A percentile compares a stretch with the other conserved stretches of the same genome.
Conservation (phyloP, 129 eudicot species). For the Flaveria brownii region DNA sequence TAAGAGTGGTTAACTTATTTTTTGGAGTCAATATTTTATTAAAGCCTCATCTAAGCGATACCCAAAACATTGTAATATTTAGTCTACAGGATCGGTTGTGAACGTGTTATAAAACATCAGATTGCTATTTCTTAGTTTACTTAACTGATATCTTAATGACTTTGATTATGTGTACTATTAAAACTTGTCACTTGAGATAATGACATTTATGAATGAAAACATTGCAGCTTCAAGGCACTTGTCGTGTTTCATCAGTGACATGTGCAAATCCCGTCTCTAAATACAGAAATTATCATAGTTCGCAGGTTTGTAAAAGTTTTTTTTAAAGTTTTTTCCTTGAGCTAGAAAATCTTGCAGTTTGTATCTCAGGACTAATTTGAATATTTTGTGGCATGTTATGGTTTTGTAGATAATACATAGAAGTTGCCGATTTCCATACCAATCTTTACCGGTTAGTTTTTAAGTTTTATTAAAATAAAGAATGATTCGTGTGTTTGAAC, state of each 20-base stretch:
- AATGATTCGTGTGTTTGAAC: background rate
- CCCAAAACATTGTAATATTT: background rate
- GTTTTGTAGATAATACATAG: constrained; percentile 40
- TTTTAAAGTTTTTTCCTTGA: background rate
- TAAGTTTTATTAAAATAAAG: background rate
- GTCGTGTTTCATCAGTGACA: constrained; percentile 35
- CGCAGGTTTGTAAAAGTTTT: background rate
- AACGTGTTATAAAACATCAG: background rate
- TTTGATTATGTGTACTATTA: background rate
- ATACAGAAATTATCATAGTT: constrained; percentile 5
- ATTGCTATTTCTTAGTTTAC: background rate
- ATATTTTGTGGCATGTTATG: background rate
- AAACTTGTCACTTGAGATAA: background rate
- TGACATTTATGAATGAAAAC: constrained; percentile 13
- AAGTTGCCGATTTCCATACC: constrained; percentile 41
- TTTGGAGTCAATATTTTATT: background rate
- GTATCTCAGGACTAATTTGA: background rate
- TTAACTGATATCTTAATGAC: background rate
- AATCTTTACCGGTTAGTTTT: constrained; percentile 55
- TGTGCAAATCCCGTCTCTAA: constrained; percentile 41
- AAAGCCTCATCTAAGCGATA: background rate
- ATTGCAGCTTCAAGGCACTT: constrained; percentile 54
- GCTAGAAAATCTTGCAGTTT: background rate
- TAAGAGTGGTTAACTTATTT: background rate
- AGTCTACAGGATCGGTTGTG: background rate